Base-by-base conservation (phyloP, 805 yeast genomes). In the Zygotorulaspora chibaensis region DNA sequence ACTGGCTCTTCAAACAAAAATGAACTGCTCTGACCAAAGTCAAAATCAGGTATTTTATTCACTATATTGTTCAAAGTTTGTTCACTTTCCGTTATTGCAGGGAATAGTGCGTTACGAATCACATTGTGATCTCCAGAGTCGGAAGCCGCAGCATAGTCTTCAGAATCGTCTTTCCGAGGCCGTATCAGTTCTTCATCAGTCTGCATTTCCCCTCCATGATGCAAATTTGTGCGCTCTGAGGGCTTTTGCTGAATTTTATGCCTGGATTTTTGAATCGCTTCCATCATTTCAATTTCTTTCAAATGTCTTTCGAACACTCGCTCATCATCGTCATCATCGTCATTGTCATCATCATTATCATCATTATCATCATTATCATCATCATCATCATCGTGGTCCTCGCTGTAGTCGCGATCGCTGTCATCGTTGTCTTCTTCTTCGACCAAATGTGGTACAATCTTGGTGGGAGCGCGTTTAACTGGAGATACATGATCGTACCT, bases 221-320 rank as follows among this genome's bases (percentile, higher is more conserved):
- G 3, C 5, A 10, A 4, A n/a, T 8, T 8, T 16, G 12, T 33
- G 20, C 13, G 12, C 18, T 13, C 16, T 16, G 36, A 33, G n/a
- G 36, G 4, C 11, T 33, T 17, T 33, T 5, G 5, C 16, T 33
- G 36, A n/a, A 9, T 10, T 37, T 17, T 56, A 39, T 38, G 45
- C 44, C 38, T 55, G 0, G 85, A 83, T 33, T 56, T 55, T 47
- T 65, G 62, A 26, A 80, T 57, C 3, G 66, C 67, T 40, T 76
- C 75, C 35, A 57, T 58, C 37, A 70, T 59, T 43, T 70, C 69
- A 33, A 62, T 58, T 28, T 65, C 70, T 34, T 62, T 63, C 10
- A 67, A 50, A 23, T 66, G 58, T 10, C 52, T 47, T 12, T 58
- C 10, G 13, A 51, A 54, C 10, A 58, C 62, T 15, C 58, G 60